phyloP scores from a whole-genome alignment of 179 eudicot genomes.

The Drosera spatulata region DNA sequence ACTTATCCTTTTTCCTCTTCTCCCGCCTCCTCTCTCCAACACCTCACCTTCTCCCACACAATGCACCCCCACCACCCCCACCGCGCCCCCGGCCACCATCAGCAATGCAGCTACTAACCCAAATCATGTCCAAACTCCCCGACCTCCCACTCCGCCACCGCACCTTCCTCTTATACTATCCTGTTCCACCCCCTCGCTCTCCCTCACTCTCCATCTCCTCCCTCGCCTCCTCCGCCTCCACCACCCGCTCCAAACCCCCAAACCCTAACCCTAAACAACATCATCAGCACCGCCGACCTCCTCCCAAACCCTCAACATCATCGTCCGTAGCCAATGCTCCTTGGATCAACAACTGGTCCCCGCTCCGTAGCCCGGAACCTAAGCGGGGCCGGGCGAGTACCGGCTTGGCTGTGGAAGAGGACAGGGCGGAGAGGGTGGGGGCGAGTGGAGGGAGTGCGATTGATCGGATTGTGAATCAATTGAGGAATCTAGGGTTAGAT shows the following conservation, averaged over 20 bases:
- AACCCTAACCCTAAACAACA: slow-evolving; percentile 27
- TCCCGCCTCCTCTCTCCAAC: slow-evolving; percentile 4
- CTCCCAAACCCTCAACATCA: slow-evolving; percentile 15
- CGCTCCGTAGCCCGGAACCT: slow-evolving; percentile 14
- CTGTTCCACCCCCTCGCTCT: neutral
- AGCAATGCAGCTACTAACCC: too few species aligned
- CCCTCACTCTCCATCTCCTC: slow-evolving; percentile 10
- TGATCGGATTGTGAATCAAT: slow-evolving; percentile 61
- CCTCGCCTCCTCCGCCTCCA: slow-evolving; percentile 17
- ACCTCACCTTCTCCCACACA: too few species aligned
- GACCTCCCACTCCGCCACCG: neutral
- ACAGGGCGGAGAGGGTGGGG: slow-evolving; percentile 10
- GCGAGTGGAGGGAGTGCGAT: slow-evolving; percentile 35
- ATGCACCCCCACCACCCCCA: too few species aligned
- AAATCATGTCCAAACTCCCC: too few species aligned
- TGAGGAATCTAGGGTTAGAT: slow-evolving; percentile 60
- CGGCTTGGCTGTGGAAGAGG: neutral
- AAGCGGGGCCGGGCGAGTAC: slow-evolving; percentile 5
- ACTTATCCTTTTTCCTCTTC: slow-evolving; percentile 5
- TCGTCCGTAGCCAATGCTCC: slow-evolving; percentile 32
- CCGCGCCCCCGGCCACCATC: too few species aligned
- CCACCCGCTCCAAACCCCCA: slow-evolving; percentile 25
- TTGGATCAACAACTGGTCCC: slow-evolving; percentile 73
- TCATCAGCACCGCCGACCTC: slow-evolving; percentile 17
- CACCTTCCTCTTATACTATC: slow-evolving; percentile 2